phyloP scores from a whole-genome alignment of 441 rosid genomes.

The Aquilaria agallochum region DNA sequence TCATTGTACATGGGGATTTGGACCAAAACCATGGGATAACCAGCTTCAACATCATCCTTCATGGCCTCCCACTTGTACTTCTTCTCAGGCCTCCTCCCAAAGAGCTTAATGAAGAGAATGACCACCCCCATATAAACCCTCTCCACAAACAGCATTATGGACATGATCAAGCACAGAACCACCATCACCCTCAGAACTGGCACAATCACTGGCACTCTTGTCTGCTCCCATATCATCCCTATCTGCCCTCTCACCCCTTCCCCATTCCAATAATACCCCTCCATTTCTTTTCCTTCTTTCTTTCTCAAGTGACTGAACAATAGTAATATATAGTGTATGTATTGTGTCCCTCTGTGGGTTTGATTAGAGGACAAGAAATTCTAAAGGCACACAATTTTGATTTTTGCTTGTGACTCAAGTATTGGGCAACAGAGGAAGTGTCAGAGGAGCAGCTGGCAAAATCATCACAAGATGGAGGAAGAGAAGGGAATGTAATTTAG shows the following conservation, averaged over 20 bases:
- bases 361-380: too few species aligned
- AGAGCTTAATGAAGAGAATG: slow-evolving; percentile 39
- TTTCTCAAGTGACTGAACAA: too few species aligned
- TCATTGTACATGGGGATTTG: slow-evolving; percentile 81
- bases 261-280: too few species aligned
- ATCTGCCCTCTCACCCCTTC: slow-evolving; percentile 16
- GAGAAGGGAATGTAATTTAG: too few species aligned
- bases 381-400: too few species aligned
- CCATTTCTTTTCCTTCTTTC: too few species aligned
- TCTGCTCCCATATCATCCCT: slow-evolving; percentile 37
- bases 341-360: too few species aligned
- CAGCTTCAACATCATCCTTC: slow-evolving; percentile 56
- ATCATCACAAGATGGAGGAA: too few species aligned
- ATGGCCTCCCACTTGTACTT: slow-evolving; percentile 58
- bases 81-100: slow-evolving; percentile 45
- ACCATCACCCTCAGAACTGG: slow-evolving; percentile 33
- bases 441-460: too few species aligned
- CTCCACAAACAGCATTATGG: slow-evolving; percentile 49
- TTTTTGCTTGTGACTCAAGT: too few species aligned
- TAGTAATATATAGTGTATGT: too few species aligned
- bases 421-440: too few species aligned
- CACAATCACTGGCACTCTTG: slow-evolving; percentile 33
- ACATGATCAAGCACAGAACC: slow-evolving; percentile 48
- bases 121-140: slow-evolving; percentile 64
- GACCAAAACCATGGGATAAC: slow-evolving; percentile 60